These are phyloP conservation scores for Aspergillus mulundensis DNA, from an alignment of 495 filamentous ascomycete species.

Conservation along the genomic window DNA sequence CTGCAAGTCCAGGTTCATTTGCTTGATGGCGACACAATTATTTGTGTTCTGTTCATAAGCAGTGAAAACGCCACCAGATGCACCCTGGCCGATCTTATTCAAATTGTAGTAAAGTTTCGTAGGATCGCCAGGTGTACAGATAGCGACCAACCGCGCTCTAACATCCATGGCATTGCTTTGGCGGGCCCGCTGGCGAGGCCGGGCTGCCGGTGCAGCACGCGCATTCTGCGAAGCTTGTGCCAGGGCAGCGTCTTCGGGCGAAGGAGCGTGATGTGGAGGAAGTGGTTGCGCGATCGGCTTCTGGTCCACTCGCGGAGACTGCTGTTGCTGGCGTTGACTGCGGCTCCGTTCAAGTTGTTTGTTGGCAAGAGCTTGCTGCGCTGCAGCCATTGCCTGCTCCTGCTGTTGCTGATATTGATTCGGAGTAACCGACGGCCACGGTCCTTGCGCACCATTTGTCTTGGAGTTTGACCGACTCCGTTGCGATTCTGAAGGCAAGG, in stretches of 20 bases:
- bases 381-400: conserved; percentile 69
- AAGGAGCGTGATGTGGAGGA: conserved; percentile 21
- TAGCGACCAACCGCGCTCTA: conserved; percentile 72
- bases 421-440: conserved; percentile 34
- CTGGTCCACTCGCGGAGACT: conserved; percentile 27
- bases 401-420: conserved; percentile 81
- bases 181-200: conserved; percentile 71
- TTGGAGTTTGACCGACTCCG: conserved; percentile 39
- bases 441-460: conserved; percentile 34
- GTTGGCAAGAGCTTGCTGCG: conserved; percentile 60
- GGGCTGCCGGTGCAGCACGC: conserved; percentile 55
- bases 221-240: conserved; percentile 53
- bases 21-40: conserved; percentile 93
- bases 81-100: conserved; percentile 95
- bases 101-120: conserved; percentile 80
- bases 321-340: conserved; percentile 59
- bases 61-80: conserved; percentile 92
- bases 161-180: conserved; percentile 79
- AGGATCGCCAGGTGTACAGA: conserved; percentile 86
- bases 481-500: conserved; percentile 49
- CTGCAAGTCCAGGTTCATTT: conserved; percentile 98
- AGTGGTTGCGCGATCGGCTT: conserved; percentile 23
- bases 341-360: conserved; percentile 58
- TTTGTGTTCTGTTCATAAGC: conserved; percentile 82
- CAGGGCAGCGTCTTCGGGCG: conserved; percentile 23